Evolutionary conservation across 257 asterid species (phyloP).

Genomic region (Capsicum pubescens): DNA sequence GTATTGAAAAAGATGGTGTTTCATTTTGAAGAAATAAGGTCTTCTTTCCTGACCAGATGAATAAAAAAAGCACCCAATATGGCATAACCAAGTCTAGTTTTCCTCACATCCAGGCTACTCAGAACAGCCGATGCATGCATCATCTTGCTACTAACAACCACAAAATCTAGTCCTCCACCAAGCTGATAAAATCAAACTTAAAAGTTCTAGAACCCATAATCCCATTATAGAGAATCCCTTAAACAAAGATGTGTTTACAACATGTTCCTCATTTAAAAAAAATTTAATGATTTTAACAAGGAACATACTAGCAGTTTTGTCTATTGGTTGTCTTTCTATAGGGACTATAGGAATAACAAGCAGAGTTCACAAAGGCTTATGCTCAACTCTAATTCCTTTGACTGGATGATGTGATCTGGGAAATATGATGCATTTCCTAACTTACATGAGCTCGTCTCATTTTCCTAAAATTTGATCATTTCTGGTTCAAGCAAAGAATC

Average conservation of each 20-base stretch:
- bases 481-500: too few relatives aligned
- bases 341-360: background rate
- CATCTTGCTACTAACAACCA: slow-evolving; percentile 44
- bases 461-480: too few relatives aligned
- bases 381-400: background rate
- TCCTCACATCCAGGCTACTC: slow-evolving; percentile 49
- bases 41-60: slow-evolving; percentile 4
- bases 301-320: background rate
- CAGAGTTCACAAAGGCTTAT: background rate
- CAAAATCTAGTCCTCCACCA: slow-evolving; percentile 50
- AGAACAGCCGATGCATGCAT: slow-evolving; percentile 61
- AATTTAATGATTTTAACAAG: too few relatives aligned
- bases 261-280: background rate
- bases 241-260: background rate
- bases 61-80: background rate
- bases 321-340: background rate
- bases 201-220: slow-evolving; percentile 36
- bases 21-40: background rate
- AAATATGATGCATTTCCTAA: background rate
- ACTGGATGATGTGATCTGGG: background rate
- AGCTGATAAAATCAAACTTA: slow-evolving; percentile 57
- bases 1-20: background rate
- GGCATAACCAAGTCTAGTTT: background rate
- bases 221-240: slow-evolving; percentile 53
- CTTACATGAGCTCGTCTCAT: too few relatives aligned